A percentile compares a stretch with the other conserved stretches of the same genome.
phyloP scores from a whole-genome alignment of 139 green algal species.

The Chlorella sp. region DNA sequence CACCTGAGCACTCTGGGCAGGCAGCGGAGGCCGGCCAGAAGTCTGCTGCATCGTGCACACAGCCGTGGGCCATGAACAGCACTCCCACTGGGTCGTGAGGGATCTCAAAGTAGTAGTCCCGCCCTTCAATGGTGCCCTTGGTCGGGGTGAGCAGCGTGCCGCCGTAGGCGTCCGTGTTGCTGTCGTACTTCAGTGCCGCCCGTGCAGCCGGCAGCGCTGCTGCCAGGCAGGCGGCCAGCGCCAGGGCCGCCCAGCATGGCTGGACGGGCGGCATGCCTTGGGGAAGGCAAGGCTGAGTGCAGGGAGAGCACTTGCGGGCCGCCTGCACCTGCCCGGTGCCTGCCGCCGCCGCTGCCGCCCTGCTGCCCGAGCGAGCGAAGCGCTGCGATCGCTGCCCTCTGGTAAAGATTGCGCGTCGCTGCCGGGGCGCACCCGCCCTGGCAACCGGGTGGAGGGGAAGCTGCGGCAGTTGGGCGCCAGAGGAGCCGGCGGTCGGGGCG shows the following conservation, averaged over 20 bases:
- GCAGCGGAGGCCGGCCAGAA: slow-evolving; percentile 13
- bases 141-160: slow-evolving; percentile 6
- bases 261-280: too few relatives aligned
- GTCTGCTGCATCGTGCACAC: slow-evolving; percentile 32
- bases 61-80: slow-evolving; percentile 30
- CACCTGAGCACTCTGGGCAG: slow-evolving; percentile 30
- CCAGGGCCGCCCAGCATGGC: neutral
- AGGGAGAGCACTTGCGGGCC: too few relatives aligned
- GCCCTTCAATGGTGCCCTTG: neutral
- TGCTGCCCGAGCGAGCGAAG: too few relatives aligned
- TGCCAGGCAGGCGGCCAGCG: neutral
- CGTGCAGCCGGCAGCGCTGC: neutral
- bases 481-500: too few relatives aligned
- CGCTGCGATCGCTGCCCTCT: too few relatives aligned
- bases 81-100: slow-evolving; percentile 19
- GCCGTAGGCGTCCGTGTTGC: neutral
- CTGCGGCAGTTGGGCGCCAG: too few relatives aligned
- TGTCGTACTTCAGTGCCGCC: neutral
- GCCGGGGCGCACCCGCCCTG: too few relatives aligned
- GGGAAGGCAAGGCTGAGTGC: too few relatives aligned
- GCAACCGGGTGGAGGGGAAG: too few relatives aligned
- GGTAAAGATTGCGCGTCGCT: too few relatives aligned
- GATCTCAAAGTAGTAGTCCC: slow-evolving; percentile 8
- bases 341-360: too few relatives aligned
- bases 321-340: too few relatives aligned